Evolutionary conservation across 2,329 filamentous ascomycete species (phyloP).

Genomic region (Pezicula radicicola): DNA sequence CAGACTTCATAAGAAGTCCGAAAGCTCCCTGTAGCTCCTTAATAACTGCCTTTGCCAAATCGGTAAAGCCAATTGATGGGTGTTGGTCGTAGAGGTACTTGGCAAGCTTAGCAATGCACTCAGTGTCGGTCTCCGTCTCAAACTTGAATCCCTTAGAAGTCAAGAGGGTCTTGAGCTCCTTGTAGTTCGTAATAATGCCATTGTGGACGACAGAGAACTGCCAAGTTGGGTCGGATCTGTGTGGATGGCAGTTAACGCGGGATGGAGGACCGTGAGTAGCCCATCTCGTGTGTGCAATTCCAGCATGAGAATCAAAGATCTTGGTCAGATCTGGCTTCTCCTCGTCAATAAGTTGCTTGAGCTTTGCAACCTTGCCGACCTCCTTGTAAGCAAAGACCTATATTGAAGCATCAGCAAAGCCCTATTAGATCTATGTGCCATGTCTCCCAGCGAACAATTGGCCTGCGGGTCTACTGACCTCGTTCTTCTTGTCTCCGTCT

Average conservation of each 20-base stretch:
- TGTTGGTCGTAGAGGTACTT: constrained; percentile 98
- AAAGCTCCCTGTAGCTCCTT: constrained; percentile 98
- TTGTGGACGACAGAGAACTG: constrained; percentile 98
- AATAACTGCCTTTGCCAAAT: constrained; percentile 95
- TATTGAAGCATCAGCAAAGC: constrained; percentile 65
- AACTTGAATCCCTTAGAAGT: constrained; percentile 95
- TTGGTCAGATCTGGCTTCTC: constrained; percentile 82
- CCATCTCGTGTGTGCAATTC: constrained; percentile 98
- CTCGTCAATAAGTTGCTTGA: constrained; percentile 88
- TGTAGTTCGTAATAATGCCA: constrained; percentile 99
- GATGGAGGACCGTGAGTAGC: constrained; percentile 95
- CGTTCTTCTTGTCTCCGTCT: constrained; percentile 98
- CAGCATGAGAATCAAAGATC: constrained; percentile 95
- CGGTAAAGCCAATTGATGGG: constrained; percentile 91
- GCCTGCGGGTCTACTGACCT: constrained; percentile 34
- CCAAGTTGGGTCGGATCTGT: constrained; percentile 94
- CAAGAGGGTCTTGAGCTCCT: constrained; percentile 93
- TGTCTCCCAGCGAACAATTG: background rate
- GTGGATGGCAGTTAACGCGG: constrained; percentile 94
- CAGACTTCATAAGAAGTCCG: constrained; percentile 94
- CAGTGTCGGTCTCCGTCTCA: constrained; percentile 98
- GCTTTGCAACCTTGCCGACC: constrained; percentile 97
- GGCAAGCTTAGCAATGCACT: constrained; percentile 98
- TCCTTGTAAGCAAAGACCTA: constrained; percentile 91
- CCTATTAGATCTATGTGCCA: background rate